Conservation (phyloP, 345 rosid genomes). For the Aquilaria sinensis region DNA sequence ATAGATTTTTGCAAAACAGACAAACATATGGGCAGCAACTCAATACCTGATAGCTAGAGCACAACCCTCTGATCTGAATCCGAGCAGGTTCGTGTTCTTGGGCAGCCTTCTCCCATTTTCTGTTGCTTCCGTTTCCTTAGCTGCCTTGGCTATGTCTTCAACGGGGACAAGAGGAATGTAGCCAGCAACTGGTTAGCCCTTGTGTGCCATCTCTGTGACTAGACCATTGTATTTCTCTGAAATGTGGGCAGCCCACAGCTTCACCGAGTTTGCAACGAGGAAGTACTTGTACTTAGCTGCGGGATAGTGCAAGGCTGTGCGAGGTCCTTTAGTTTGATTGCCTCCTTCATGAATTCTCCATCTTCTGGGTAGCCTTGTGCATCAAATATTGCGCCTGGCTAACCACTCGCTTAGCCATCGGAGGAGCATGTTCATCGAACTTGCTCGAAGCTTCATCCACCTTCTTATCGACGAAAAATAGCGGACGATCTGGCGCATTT, state of each 20-base stretch:
- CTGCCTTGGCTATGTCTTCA: constrained; percentile 55
- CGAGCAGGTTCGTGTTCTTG: constrained; percentile 31
- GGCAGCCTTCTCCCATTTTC: constrained; percentile 25
- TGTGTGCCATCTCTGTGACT: constrained; percentile 35
- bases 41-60: too few species aligned
- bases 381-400: constrained; percentile 36
- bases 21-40: too few species aligned
- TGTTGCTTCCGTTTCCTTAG: constrained; percentile 31
- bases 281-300: constrained; percentile 46
- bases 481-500: constrained; percentile 63
- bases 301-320: constrained; percentile 48
- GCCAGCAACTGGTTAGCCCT: constrained; percentile 46
- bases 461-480: constrained; percentile 67
- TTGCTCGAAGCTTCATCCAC: constrained; percentile 50
- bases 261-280: constrained; percentile 42
- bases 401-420: constrained; percentile 48
- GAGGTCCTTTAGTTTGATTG: constrained; percentile 42
- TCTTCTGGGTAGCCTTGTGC: constrained; percentile 35
- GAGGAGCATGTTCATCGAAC: constrained; percentile 74
- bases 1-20: too few species aligned
- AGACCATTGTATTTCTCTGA: constrained; percentile 46
- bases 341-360: constrained; percentile 43
- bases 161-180: constrained; percentile 65
- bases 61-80: constrained; percentile 31
- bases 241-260: constrained; percentile 43